phyloP scores from a whole-genome alignment of 441 rosid genomes.

The Flueggea neowawraea region DNA sequence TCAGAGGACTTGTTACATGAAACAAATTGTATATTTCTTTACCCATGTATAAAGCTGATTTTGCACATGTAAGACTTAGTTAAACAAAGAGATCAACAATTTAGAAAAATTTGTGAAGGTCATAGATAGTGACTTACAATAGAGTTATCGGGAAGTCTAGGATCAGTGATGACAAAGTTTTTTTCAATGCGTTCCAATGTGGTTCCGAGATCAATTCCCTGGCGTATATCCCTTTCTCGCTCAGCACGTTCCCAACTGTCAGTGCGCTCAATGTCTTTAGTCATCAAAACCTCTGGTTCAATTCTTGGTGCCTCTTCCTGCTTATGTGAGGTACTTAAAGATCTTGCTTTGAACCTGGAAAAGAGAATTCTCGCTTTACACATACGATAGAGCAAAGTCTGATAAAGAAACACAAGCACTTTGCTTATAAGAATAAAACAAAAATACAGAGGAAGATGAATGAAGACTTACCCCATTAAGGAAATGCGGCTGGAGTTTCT shows the following conservation, averaged over 20 bases:
- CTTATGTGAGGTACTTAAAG: constrained; percentile 36
- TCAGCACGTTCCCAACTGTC: constrained; percentile 59
- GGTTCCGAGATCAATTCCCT: constrained; percentile 94
- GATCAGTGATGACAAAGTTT: constrained; percentile 96
- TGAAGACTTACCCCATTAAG: constrained; percentile 44
- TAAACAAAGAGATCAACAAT: background rate
- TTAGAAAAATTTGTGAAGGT: background rate
- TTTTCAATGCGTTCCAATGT: constrained; percentile 96
- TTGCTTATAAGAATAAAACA: background rate
- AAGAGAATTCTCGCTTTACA: constrained; percentile 4
- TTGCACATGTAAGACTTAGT: background rate
- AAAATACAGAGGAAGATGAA: constrained; percentile 2
- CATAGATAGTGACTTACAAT: constrained; percentile 48
- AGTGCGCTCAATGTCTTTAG: constrained; percentile 46
- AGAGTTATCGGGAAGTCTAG: constrained; percentile 92
- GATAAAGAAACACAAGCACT: background rate
- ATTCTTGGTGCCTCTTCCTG: constrained; percentile 44
- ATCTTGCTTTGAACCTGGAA: constrained; percentile 56
- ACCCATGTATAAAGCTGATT: too few species aligned
- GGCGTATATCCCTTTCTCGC: constrained; percentile 83
- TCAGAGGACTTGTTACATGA: too few species aligned
- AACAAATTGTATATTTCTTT: too few species aligned
- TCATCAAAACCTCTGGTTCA: constrained; percentile 71
- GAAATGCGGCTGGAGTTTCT: constrained; percentile 61
- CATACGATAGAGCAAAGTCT: background rate